Conservation (phyloP, 176 grass and related monocot genomes). For the Triticum turgidum region DNA sequence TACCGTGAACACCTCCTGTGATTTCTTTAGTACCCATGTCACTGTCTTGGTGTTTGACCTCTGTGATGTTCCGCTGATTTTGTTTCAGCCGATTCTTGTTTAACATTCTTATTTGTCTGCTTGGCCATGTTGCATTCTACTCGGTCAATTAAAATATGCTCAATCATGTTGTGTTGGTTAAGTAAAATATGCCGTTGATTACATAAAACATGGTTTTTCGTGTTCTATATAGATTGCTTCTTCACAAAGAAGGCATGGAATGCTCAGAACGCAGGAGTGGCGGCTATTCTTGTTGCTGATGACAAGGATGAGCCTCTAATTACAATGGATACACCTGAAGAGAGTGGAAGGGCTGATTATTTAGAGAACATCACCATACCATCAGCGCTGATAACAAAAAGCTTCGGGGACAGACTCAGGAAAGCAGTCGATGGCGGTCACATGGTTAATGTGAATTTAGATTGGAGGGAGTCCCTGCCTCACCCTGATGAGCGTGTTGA, state of each 20-base stretch:
- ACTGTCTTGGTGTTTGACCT: background rate
- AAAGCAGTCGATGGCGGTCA: conserved; percentile 58
- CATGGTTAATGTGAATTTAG: conserved; percentile 91
- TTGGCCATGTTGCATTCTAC: background rate
- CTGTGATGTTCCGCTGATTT: background rate
- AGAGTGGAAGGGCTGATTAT: conserved; percentile 51
- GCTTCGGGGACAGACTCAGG: conserved; percentile 67
- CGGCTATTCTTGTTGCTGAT: conserved; percentile 82
- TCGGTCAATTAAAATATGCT: background rate
- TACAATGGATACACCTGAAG: conserved; percentile 90
- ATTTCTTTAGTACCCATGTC: conserved; percentile 3
- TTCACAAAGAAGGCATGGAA: conserved; percentile 93
- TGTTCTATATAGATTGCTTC: conserved; percentile 60
- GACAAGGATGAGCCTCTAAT: conserved; percentile 85
- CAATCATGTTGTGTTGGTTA: too few species aligned
- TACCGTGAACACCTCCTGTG: background rate
- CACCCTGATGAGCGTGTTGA: conserved; percentile 89
- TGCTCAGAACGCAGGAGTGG: conserved; percentile 83
- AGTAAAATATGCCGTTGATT: background rate
- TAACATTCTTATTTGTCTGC: conserved; percentile 1
- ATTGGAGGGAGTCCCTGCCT: conserved; percentile 87
- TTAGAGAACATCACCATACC: conserved; percentile 79
- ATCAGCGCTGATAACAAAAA: conserved; percentile 75
- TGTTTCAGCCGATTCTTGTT: background rate
- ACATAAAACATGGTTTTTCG: background rate